These are phyloP conservation scores for Fusarium vanettenii DNA, from an alignment of 2,329 filamentous ascomycete species.

Conservation along the genomic window DNA sequence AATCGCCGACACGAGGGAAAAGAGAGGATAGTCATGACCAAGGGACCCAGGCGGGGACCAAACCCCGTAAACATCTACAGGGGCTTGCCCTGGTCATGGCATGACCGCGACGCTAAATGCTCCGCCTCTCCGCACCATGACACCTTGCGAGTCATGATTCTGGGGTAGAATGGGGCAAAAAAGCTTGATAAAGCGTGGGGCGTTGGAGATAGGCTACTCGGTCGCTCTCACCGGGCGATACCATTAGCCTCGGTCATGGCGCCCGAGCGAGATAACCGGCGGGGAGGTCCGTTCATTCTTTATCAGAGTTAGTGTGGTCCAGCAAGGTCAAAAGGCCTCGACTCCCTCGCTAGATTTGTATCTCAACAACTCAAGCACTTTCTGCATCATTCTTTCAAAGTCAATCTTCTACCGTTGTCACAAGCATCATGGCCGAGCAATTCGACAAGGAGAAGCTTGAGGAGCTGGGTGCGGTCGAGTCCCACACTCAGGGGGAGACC, in stretches of 20 bases:
- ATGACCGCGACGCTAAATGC: neutral
- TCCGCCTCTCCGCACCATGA: neutral
- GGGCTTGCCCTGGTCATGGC: neutral
- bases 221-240: neutral
- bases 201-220: neutral
- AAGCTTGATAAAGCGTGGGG: neutral
- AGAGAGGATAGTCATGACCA: neutral
- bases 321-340: neutral
- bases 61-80: neutral
- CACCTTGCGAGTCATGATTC: neutral
- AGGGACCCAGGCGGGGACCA: neutral
- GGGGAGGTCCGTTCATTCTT: neutral
- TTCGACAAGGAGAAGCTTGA: neutral
- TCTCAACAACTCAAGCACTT: neutral
- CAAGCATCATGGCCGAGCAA: neutral
- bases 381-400: neutral
- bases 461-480: neutral
- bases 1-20: neutral
- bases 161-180: neutral
- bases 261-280: neutral
- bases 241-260: neutral
- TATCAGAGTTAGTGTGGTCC: neutral
- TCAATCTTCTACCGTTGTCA: neutral
- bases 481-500: neutral
- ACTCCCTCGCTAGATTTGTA: neutral